Conservation (phyloP, 176 grass and related monocot species). For the Carex scoparia region DNA sequence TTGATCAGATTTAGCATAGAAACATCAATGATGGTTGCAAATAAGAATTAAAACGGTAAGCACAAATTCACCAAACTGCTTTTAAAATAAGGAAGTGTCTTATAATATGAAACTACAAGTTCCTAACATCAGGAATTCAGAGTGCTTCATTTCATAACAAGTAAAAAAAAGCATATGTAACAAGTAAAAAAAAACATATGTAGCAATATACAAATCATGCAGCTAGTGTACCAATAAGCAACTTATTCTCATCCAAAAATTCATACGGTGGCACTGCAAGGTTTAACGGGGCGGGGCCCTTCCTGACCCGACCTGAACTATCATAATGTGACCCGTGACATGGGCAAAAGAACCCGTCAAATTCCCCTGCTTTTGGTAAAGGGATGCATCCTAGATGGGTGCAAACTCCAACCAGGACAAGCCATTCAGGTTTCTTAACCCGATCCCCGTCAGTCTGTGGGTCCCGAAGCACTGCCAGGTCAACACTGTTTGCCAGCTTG, state of each 20-base stretch:
- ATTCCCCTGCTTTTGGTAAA: constrained; percentile 68
- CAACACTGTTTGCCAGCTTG: constrained; percentile 73
- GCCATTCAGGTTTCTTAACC: constrained; percentile 83
- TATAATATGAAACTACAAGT: not conserved
- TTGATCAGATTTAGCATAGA: not conserved
- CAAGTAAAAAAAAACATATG: not conserved
- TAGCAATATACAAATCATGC: not conserved
- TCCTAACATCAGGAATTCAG: not conserved
- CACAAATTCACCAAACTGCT: not conserved
- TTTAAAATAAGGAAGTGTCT: not conserved
- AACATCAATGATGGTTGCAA: not conserved
- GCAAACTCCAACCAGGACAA: constrained; percentile 75
- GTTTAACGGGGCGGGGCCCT: constrained; percentile 78
- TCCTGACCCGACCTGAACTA: constrained; percentile 70
- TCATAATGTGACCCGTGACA: constrained; percentile 85
- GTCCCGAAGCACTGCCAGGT: constrained; percentile 50
- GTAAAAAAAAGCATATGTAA: not conserved
- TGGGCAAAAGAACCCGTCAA: constrained; percentile 72
- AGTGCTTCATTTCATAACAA: not conserved
- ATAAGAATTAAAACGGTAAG: not conserved
- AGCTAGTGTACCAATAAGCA: constrained; percentile 38
- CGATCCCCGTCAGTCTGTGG: constrained; percentile 62
- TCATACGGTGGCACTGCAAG: constrained; percentile 66
- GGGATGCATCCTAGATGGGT: constrained; percentile 85
- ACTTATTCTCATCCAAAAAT: constrained; percentile 73